These are phyloP conservation scores for Leccinum aurantiacum DNA, from an alignment of 768 basidiomycete genomes.

Conservation along the genomic window DNA sequence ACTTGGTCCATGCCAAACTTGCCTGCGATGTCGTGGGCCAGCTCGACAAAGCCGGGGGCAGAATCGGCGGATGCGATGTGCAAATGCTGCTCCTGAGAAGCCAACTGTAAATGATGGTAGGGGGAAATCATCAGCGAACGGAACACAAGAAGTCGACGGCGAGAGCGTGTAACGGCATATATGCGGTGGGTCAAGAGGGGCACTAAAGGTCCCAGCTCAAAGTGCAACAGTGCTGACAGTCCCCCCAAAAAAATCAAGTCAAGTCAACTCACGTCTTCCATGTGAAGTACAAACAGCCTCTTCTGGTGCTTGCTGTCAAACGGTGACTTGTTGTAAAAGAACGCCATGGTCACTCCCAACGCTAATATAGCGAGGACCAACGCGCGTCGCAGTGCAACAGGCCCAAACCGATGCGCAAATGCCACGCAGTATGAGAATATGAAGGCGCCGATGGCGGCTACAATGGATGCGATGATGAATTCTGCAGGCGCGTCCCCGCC, in stretches of 20 bases:
- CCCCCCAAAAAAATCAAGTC: background rate
- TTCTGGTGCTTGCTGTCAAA: conserved; percentile 90
- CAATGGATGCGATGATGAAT: conserved; percentile 80
- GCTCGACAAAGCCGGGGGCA: conserved; percentile 66
- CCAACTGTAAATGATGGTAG: conserved; percentile 47
- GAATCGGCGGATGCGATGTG: conserved; percentile 84
- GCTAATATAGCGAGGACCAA: conserved; percentile 47
- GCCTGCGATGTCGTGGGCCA: conserved; percentile 61
- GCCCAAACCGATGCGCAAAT: conserved; percentile 72
- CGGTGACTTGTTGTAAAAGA: conserved; percentile 58
- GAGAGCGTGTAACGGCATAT: background rate
- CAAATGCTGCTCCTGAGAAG: conserved; percentile 66
- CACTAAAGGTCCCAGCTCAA: too few relatives aligned
- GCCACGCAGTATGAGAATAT: conserved; percentile 62
- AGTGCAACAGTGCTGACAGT: too few relatives aligned
- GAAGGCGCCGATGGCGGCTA: conserved; percentile 56
- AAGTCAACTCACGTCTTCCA: conserved; percentile 70
- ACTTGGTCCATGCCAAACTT: conserved; percentile 52
- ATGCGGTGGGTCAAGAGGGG: too few relatives aligned
- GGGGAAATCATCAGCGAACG: conserved; percentile 3
- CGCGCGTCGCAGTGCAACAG: conserved; percentile 34
- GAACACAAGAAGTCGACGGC: background rate
- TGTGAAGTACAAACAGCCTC: conserved; percentile 77
- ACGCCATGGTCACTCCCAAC: conserved; percentile 52
- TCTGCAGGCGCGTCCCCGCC: conserved; percentile 85